These are phyloP conservation scores for Ascochyta fabae DNA, from an alignment of 2,329 filamentous ascomycete species.

Conservation along the genomic window DNA sequence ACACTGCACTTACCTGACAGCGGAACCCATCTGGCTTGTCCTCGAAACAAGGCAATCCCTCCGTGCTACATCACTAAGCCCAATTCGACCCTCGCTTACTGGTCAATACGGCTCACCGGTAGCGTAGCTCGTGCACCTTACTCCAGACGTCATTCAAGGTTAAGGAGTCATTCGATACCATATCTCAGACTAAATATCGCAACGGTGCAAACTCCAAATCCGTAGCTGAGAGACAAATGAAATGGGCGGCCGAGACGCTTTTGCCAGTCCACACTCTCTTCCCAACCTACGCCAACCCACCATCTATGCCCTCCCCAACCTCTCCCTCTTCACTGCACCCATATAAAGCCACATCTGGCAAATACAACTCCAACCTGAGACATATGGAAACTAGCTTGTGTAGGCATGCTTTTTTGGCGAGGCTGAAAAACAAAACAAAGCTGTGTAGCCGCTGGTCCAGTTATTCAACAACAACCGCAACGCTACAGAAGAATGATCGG, in stretches of 20 bases:
- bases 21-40: not conserved
- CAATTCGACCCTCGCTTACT: constrained; percentile 3
- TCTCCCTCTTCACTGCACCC: constrained; percentile 8
- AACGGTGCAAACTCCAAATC: constrained; percentile 32
- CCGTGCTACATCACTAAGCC: constrained; percentile 6
- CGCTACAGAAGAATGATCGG: not conserved
- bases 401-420: constrained; percentile 10
- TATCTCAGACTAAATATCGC: constrained; percentile 35
- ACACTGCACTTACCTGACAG: not conserved
- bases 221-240: constrained; percentile 27
- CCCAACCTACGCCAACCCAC: constrained; percentile 3
- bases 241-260: constrained; percentile 12
- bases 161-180: constrained; percentile 36
- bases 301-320: constrained; percentile 9
- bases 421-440: constrained; percentile 7
- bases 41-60: not conserved
- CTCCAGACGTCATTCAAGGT: constrained; percentile 11
- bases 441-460: constrained; percentile 10
- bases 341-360: constrained; percentile 8
- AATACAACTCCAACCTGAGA: constrained; percentile 11
- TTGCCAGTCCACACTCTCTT: constrained; percentile 14
- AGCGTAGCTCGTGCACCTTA: constrained; percentile 13
- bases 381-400: constrained; percentile 8
- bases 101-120: constrained; percentile 13
- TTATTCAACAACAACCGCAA: constrained; percentile 10